phyloP scores from a whole-genome alignment of 2,329 filamentous ascomycete species.

The Aspergillus nomiae region DNA sequence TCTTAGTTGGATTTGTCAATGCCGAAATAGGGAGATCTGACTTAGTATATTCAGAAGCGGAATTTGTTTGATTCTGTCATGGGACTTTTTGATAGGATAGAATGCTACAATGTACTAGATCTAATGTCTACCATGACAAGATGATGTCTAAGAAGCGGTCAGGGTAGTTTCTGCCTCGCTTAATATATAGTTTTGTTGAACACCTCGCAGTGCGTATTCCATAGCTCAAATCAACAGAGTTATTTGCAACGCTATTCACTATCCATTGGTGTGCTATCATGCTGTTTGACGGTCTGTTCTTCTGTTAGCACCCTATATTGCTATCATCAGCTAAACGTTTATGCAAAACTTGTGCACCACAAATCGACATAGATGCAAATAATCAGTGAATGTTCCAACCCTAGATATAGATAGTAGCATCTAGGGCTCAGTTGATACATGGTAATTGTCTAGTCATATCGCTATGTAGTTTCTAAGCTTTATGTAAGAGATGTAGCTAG shows the following conservation, averaged over 20 bases:
- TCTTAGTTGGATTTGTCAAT: background rate
- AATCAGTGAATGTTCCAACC: background rate
- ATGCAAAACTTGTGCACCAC: background rate
- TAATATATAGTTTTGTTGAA: background rate
- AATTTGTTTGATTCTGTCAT: background rate
- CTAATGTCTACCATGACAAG: background rate
- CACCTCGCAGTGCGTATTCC: background rate
- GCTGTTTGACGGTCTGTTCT: background rate
- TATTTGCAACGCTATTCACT: background rate
- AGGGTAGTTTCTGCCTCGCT: background rate
- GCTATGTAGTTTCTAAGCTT: background rate
- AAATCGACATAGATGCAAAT: background rate
- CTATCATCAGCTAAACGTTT: background rate
- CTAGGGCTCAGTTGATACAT: background rate
- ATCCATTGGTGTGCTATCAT: background rate
- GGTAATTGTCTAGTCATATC: background rate
- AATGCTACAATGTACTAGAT: background rate
- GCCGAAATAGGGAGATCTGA: background rate
- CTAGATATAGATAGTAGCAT: background rate
- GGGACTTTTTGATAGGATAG: background rate
- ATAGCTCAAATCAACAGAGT: background rate
- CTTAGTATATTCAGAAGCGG: background rate
- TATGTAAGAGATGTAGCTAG: too few relatives aligned
- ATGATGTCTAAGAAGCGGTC: background rate
- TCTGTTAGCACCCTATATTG: background rate